Base-by-base conservation (phyloP, 2,329 filamentous ascomycete genomes). In the Metarhizium brunneum region DNA sequence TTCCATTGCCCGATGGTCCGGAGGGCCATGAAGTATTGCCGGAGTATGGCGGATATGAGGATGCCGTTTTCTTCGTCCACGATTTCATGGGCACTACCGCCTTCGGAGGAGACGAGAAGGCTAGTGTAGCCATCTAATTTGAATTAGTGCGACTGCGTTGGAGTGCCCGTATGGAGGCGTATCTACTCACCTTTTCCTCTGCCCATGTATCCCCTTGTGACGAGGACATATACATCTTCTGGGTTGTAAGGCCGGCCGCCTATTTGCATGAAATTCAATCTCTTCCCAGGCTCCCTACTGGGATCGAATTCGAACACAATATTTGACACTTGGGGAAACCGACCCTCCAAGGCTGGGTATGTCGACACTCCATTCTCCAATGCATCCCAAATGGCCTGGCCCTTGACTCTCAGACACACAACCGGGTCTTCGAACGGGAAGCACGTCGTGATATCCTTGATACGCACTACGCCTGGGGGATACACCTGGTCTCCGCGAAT, bases 341-440 rank as follows among this genome's bases (percentile, higher is more conserved):
- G 81, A 2, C 77, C 91, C 70, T 96, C 92, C 0, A 92, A 77
- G 0, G 91, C 89, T 0, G 91, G 92, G 59, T 94, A 88, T 62
- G 83, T 80, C 47, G 84, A 86, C 0, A 96, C 85, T 0, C 86
- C 84, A 62, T 96, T 96, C 68, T 96, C 91, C 2, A 96, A 70
- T 0, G 91, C 91, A n/a, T 84, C 85, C 64, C 85, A 76, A 36
- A 96, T 82, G 1, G 85, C 87, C 62, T 83, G 76, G 0, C 92
- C 92, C 0, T 76, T 83, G 4, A 90, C 78, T 38, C 80, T 81
- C 57, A 96, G 75, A 4, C 95, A 82, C 0, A 96, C 86, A 1
- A 92, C 87, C 0, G 91, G 90, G 60, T 96, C 91, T 66, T 96
- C 91, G 63, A 96, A 96, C 0, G 92, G 92, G 62, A 96, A 96